Base-by-base conservation (phyloP, 192 early-diverging fungal genomes). In the Pilaira anomala region DNA sequence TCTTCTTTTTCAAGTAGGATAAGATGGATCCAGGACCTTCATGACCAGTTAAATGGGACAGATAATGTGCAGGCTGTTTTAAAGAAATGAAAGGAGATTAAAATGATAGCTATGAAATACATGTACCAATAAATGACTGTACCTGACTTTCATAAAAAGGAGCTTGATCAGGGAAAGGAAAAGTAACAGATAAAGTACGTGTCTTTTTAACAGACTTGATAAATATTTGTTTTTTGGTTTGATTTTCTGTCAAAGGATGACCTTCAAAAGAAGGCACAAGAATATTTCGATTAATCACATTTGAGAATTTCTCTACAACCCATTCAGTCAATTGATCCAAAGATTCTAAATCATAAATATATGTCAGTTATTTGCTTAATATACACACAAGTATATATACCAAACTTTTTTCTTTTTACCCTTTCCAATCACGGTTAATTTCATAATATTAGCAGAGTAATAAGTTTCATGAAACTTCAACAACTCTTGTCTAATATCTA, bases 371-470 rank as follows among this genome's bases (percentile, higher is more conserved):
- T 18, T 41, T 41, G n/a, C 33, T 21, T 24, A 16, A 30, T 16
- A 40, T 9, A 24, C 3, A 48, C 2, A 3, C 46, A 8, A 28
- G 29, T 46, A 40, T 36, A 36, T 3, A n/a, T n/a, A n/a, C n/a
- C n/a, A n/a, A n/a, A n/a, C n/a, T n/a, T n/a, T n/a, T n/a, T n/a
- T n/a, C n/a, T n/a, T n/a, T n/a, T n/a, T 69, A 80, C 78, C 78
- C 62, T 80, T 82, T 22, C 94, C 96, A 13, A 94, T 65, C 0
- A 98, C 78, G 7, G 84, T 88, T 36, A 96, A 76, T 70, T 88
- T 89, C 94, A 95, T 96, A 36, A 95, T 91, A 68, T 93, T 94
- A 6, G 93, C 83, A 18, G 91, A 93, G 71, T 98, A 98, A 73
- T 91, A 94, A 49, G 80, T 83, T 25, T 74, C 77, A 70, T 98